A percentile compares a stretch with the other conserved stretches of the same genome.
phyloP scores from a whole-genome alignment of 2,329 filamentous ascomycete species.

The Fusarium subtropicale region DNA sequence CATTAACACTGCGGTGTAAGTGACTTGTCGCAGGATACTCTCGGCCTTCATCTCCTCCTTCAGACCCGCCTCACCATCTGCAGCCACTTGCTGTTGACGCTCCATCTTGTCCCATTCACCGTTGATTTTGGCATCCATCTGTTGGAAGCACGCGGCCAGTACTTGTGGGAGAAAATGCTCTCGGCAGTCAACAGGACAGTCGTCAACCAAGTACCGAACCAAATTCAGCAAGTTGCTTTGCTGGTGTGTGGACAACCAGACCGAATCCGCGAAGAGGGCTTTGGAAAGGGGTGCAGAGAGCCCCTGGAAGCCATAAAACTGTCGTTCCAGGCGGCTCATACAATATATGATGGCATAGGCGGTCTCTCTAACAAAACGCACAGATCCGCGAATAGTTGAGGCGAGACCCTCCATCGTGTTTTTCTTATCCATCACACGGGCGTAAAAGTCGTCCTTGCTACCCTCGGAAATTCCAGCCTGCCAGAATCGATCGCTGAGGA shows the following conservation, averaged over 20 bases:
- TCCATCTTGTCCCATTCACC: constrained; percentile 86
- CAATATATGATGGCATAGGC: constrained; percentile 95
- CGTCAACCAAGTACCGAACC: constrained; percentile 87
- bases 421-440: constrained; percentile 88
- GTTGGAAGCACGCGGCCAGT: constrained; percentile 82
- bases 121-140: constrained; percentile 88
- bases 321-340: constrained; percentile 85
- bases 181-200: constrained; percentile 84
- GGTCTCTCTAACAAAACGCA: constrained; percentile 90
- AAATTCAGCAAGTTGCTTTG: constrained; percentile 93
- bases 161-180: constrained; percentile 87
- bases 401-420: constrained; percentile 92
- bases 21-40: constrained; percentile 92
- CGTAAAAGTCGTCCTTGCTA: constrained; percentile 96
- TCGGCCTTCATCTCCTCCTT: constrained; percentile 98
- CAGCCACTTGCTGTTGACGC: constrained; percentile 68
- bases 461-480: constrained; percentile 96
- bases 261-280: constrained; percentile 84
- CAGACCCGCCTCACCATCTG: constrained; percentile 78
- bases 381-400: constrained; percentile 88
- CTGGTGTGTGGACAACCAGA: constrained; percentile 89
- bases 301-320: constrained; percentile 91
- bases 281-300: constrained; percentile 85
- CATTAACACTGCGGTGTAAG: constrained; percentile 91
- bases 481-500: constrained; percentile 96